phyloP scores from a whole-genome alignment of 345 rosid genomes.

The Pistacia integerrima region DNA sequence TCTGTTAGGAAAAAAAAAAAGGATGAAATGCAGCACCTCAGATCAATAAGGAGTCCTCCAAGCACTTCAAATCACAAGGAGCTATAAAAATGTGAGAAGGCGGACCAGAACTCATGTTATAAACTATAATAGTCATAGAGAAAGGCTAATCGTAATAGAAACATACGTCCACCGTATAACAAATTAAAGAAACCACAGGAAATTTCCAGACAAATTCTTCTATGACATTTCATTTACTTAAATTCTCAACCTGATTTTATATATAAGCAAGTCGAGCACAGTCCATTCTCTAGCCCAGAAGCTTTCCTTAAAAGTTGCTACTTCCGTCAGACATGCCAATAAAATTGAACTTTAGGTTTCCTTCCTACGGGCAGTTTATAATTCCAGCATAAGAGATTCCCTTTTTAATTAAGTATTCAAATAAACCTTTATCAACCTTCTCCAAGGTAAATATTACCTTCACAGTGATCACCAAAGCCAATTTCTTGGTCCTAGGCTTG shows the following conservation, averaged over 20 bases:
- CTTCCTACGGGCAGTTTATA: too few relatives aligned
- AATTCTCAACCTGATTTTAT: too few relatives aligned
- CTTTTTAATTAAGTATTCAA: not conserved
- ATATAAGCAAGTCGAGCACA: too few relatives aligned
- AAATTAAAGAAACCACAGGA: not conserved
- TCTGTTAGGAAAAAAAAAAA: not conserved
- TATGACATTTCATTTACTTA: not conserved
- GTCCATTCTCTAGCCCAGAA: too few relatives aligned
- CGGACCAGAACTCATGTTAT: not conserved
- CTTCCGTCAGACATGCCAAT: too few relatives aligned
- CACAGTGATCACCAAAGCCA: not conserved
- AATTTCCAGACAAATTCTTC: not conserved
- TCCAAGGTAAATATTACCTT: not conserved
- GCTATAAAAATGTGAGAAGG: not conserved
- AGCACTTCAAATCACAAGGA: not conserved
- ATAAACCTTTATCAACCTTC: not conserved
- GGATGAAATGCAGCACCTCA: not conserved
- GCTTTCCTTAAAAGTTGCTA: too few relatives aligned
- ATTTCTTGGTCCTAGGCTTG: not conserved
- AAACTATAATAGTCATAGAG: not conserved
- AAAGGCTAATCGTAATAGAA: not conserved
- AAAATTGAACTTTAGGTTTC: too few relatives aligned
- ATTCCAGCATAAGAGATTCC: not conserved
- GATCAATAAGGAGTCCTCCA: not conserved
- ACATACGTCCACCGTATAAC: not conserved